These are phyloP conservation scores for Logfia minima DNA, from an alignment of 129 eudicot genomes.

Conservation along the genomic window DNA sequence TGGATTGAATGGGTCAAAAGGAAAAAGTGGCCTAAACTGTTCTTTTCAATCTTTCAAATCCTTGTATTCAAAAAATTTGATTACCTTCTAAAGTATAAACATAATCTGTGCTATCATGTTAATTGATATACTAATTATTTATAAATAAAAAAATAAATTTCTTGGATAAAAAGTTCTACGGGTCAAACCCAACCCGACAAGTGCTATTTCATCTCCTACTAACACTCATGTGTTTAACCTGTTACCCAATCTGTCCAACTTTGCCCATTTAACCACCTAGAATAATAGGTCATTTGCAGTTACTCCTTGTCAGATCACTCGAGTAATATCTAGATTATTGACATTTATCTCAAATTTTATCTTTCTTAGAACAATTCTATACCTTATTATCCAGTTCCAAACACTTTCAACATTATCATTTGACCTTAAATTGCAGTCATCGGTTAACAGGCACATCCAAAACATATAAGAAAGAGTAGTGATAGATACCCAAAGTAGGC, in stretches of 20 bases:
- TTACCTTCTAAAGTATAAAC: no score
- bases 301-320: not conserved
- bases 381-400: not conserved
- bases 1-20: not conserved
- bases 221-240: not conserved
- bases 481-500: conserved; percentile 69
- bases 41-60: no score
- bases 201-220: not conserved
- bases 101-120: no score
- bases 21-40: not conserved
- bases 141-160: no score
- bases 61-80: no score
- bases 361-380: not conserved
- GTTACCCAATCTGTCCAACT: not conserved
- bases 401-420: no score
- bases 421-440: not conserved
- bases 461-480: not conserved
- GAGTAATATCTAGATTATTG: not conserved
- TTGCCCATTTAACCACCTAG: not conserved
- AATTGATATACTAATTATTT: no score
- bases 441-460: not conserved
- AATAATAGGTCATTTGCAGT: not conserved
- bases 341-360: not conserved
- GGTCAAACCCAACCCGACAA: not conserved
- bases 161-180: no score